Evolutionary conservation across 2,329 filamentous ascomycete species (phyloP).

Genomic region (Ophiostoma sp.): DNA sequence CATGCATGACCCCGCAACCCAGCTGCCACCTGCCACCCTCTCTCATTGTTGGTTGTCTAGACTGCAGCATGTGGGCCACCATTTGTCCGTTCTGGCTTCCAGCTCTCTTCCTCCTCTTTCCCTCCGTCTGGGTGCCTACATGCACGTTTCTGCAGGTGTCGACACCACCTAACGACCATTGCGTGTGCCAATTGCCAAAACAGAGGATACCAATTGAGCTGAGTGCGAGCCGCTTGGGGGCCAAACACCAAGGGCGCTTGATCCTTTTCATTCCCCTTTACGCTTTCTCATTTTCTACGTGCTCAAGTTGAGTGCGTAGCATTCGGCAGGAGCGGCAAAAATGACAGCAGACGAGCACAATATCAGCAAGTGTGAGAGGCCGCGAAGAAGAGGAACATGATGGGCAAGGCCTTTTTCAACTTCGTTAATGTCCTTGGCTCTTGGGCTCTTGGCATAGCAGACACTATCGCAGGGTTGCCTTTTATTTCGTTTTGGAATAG

Average conservation of each 20-base stretch:
- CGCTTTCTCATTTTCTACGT: neutral
- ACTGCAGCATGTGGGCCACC: neutral
- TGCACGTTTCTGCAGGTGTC: neutral
- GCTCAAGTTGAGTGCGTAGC: neutral
- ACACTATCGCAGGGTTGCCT: neutral
- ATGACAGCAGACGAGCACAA: neutral
- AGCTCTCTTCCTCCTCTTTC: neutral
- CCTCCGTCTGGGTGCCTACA: neutral
- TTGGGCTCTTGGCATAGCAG: neutral
- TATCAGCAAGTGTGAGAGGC: neutral
- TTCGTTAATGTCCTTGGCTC: neutral
- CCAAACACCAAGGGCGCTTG: neutral
- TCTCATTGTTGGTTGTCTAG: neutral
- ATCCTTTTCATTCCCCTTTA: no score
- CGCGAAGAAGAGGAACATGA: no score
- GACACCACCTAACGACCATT: neutral
- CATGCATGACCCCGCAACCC: conserved; percentile 20
- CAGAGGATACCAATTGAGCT: neutral
- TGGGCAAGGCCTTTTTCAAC: neutral
- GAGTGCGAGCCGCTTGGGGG: neutral
- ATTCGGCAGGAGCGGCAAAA: neutral
- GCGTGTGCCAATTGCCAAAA: neutral
- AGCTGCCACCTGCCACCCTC: conserved; percentile 3
- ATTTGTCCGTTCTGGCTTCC: neutral
- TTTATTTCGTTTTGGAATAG: neutral